Conservation (phyloP, 2,329 filamentous ascomycete genomes). For the Hypocrella siamensis region DNA sequence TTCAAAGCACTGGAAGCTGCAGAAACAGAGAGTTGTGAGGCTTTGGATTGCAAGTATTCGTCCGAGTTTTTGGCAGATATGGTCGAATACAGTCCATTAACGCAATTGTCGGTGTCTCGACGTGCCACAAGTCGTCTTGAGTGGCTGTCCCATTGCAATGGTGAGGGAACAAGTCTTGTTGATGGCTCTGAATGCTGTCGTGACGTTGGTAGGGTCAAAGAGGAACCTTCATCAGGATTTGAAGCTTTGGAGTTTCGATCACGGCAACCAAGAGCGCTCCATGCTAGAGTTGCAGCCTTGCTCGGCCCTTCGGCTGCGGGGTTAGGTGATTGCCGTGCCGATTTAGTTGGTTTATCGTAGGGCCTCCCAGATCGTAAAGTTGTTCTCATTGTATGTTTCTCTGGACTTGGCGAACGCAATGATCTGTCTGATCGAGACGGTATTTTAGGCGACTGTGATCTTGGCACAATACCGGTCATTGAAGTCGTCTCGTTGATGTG, state of each 20-base stretch:
- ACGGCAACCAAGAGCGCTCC: conserved; percentile 30
- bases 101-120: conserved; percentile 15
- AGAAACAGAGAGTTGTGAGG: conserved; percentile 35
- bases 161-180: conserved; percentile 15
- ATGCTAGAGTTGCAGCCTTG: conserved; percentile 49
- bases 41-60: conserved; percentile 20
- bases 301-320: conserved; percentile 36
- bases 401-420: conserved; percentile 38
- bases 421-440: conserved; percentile 19
- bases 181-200: conserved; percentile 17
- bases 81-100: conserved; percentile 13
- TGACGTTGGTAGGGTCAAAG: conserved; percentile 7
- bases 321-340: conserved; percentile 24
- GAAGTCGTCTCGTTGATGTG: conserved; percentile 6
- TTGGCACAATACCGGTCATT: conserved; percentile 9
- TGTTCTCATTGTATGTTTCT: conserved; percentile 46
- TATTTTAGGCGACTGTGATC: conserved; percentile 16
- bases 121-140: conserved; percentile 32
- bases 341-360: conserved; percentile 24
- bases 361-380: conserved; percentile 37
- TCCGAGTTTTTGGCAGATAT: conserved; percentile 20
- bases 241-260: conserved; percentile 16
- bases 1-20: conserved; percentile 40
- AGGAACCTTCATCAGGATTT: conserved; percentile 10
- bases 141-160: conserved; percentile 37